Base-by-base conservation (phyloP, 2,329 filamentous ascomycete genomes). In the Akanthomyces uredinophilus region DNA sequence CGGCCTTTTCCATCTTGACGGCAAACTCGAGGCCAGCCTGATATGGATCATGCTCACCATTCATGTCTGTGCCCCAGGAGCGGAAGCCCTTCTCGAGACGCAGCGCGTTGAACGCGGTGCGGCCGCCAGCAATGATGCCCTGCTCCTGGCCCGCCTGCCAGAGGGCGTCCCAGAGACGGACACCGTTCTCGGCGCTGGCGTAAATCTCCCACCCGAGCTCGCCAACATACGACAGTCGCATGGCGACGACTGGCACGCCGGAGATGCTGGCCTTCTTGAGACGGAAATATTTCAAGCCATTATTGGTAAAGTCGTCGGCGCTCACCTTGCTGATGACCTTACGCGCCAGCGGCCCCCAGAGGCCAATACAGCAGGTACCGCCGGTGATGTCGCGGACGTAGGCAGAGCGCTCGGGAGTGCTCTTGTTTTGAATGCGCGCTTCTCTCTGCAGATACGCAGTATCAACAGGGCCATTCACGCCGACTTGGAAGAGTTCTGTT, bases 121-220 rank as follows among this genome's bases (percentile, higher is more conserved):
- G 80, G 0, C 85, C 86, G 0, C 81, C 85, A 0, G 85, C 83
- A 16, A 87, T 74, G 4, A 87, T 69, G 1, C 84, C 85, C 16
- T 84, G 77, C 0, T 74, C 66, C 64, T 82, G 78, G 0, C 85
- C 85, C 1, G 83, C 82, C 37, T 79, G 70, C 75, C 74, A 86
- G 1, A 88, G 71, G 0, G 75, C 74, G 64, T 87, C 84, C 86
- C 86, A 88, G 0, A 88, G 73, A 1, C 78, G 74, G 14, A 78
- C 78, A 0, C 85, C 85, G 46, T 82, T 79, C 29, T 87, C 85
- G 0, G 85, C 81, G 39, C 77, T 85, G 1, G 84, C 78, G 63
- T 86, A 83, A 22, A 88, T 78, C 68, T 88, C 85, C 83, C 84
- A 88, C 1, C 86, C 85, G 0, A 77, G 72, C 66, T 88, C 85